Evolutionary conservation across 345 rosid species (phyloP).

Genomic region (Streptanthus diversifolius): DNA sequence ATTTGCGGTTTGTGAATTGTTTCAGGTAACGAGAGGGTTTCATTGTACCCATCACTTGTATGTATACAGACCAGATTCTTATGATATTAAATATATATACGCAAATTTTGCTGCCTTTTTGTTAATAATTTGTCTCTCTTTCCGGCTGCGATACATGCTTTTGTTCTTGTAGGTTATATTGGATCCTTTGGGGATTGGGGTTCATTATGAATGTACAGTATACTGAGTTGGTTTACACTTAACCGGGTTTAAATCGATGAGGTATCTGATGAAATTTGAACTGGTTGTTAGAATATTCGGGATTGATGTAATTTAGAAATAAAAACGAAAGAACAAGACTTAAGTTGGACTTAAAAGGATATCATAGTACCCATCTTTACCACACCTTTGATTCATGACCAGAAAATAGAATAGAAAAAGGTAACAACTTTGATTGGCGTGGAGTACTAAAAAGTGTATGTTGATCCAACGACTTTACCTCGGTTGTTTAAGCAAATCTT

Average conservation of each 20-base stretch:
- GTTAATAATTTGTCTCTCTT: no score
- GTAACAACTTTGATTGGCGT: neutral
- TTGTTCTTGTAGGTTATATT: neutral
- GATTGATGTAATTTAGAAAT: neutral
- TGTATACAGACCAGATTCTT: conserved; percentile 30
- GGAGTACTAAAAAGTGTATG: neutral
- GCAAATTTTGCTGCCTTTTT: conserved; percentile 13
- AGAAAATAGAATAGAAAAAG: no score
- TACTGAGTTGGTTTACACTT: neutral
- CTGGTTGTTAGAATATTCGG: neutral
- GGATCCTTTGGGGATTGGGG: neutral
- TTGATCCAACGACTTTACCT: neutral
- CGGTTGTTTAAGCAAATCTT: neutral
- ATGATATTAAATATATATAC: conserved; percentile 3
- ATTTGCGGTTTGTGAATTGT: conserved; percentile 21
- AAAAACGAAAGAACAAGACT: neutral
- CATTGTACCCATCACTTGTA: conserved; percentile 7
- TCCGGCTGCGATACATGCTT: neutral
- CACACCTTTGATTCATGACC: neutral
- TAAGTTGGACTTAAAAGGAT: conserved; percentile 2
- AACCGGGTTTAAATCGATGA: neutral
- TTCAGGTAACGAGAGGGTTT: conserved; percentile 11
- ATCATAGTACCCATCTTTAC: neutral
- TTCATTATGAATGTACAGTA: neutral
- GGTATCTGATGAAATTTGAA: neutral